Conservation (phyloP, 257 asterid genomes). For the Gentiana macrophylla region DNA sequence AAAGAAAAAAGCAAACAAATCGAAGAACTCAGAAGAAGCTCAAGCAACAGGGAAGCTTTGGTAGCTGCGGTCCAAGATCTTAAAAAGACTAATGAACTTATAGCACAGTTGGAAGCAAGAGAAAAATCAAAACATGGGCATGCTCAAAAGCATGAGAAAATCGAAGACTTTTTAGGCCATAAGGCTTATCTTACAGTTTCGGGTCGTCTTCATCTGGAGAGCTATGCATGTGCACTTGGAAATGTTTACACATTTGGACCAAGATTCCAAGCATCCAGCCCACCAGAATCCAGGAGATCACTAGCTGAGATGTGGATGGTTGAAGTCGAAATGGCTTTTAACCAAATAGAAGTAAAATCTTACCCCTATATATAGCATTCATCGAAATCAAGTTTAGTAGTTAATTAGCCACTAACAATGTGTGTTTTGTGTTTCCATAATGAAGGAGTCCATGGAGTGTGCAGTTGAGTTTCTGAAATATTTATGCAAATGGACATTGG, state of each 20-base stretch:
- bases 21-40: slow-evolving; percentile 59
- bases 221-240: slow-evolving; percentile 80
- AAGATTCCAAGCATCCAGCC: slow-evolving; percentile 41
- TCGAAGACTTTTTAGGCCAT: slow-evolving; percentile 46
- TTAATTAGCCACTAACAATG: not conserved
- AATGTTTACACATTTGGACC: slow-evolving; percentile 84
- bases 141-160: slow-evolving; percentile 6
- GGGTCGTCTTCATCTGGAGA: slow-evolving; percentile 82
- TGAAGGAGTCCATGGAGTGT: slow-evolving; percentile 74
- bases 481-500: slow-evolving; percentile 47
- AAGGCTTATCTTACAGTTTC: slow-evolving; percentile 42
- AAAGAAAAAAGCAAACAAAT: slow-evolving; percentile 49
- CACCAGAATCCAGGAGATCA: slow-evolving; percentile 32
- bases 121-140: slow-evolving; percentile 25
- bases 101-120: slow-evolving; percentile 48
- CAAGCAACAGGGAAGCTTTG: slow-evolving; percentile 71
- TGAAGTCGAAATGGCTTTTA: slow-evolving; percentile 79
- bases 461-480: slow-evolving; percentile 66
- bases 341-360: slow-evolving; percentile 44
- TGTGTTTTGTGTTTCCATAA: not conserved
- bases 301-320: slow-evolving; percentile 84
- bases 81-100: slow-evolving; percentile 45
- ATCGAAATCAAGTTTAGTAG: not conserved
- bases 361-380: not conserved
- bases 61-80: slow-evolving; percentile 65